Base-by-base conservation (phyloP, 2,329 filamentous ascomycete species). In the Seiridium unicorne region DNA sequence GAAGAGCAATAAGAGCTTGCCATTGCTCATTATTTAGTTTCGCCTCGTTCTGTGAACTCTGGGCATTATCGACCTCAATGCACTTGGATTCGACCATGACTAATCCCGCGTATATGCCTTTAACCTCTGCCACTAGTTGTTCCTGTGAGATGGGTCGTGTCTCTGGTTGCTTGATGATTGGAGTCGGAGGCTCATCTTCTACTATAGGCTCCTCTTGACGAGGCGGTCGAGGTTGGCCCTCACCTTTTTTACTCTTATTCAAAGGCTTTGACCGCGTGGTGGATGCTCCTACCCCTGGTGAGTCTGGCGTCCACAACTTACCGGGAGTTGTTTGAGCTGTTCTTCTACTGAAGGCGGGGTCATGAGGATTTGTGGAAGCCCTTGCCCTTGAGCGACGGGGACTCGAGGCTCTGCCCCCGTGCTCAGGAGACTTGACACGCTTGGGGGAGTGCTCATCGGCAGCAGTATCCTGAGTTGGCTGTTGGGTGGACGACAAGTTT, bases 11-110 rank as follows among this genome's bases (percentile, higher is more conserved):
- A 0, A 97, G 74, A 0, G 91, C 89, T 64, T 96, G 90, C 89
- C 91, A 97, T 66, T 96, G 90, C 56, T 93, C 87, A 46, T 84
- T 78, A 32, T 79, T 86, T 0, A 88, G 72, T 13, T 79, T 78
- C 0, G 70, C 63, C 9, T 70, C 70, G n/a, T 38, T 69, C 35
- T 81, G 77, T 0, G 77, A 76, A 0, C 79, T 81, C 49, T 87
- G 84, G 0, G 84, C 81, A 7, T 85, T 87, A 65, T 94, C 91
- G 1, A 96, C 89, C 58, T 96, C 89, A 0, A 96, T 93, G 66
- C 92, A 94, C 66, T 95, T 92, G 32, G 85, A 86, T 70, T 98
- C 94, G 0, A 97, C 91, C 86, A 95, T 91, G 0, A 92, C 88
- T 0, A 97, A 75, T 0, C 91, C 92, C 0, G 89, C 87, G 67